Conservation (phyloP, 1,139 yeast species). For the Debaryomyces sp. region DNA sequence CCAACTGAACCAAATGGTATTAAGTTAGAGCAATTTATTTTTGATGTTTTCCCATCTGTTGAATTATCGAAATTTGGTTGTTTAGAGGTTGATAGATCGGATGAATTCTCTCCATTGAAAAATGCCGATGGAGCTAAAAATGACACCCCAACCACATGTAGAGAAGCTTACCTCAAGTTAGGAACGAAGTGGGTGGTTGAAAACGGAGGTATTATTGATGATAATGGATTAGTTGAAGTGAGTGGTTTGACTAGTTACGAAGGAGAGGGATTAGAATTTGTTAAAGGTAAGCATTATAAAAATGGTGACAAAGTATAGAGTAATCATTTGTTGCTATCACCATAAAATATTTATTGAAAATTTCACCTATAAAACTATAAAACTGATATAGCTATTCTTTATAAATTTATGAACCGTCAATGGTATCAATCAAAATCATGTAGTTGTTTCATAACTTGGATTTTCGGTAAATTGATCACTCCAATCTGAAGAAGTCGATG, state of each 20-base stretch:
- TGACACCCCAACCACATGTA: slow-evolving; percentile 87
- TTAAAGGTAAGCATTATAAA: slow-evolving; percentile 52
- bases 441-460: slow-evolving; percentile 7
- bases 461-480: slow-evolving; percentile 4
- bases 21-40: slow-evolving; percentile 94
- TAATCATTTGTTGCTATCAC: neutral
- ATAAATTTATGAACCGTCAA: neutral
- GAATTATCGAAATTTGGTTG: slow-evolving; percentile 80
- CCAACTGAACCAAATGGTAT: slow-evolving; percentile 86
- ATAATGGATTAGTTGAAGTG: slow-evolving; percentile 70
- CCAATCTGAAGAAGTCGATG: slow-evolving; percentile 5
- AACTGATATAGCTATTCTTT: neutral
- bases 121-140: slow-evolving; percentile 81
- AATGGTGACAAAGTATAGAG: slow-evolving; percentile 35
- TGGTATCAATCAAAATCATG: neutral
- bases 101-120: slow-evolving; percentile 93
- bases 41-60: slow-evolving; percentile 90
- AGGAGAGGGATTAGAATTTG: slow-evolving; percentile 79
- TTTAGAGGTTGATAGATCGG: slow-evolving; percentile 81
- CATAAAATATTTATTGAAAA: slow-evolving; percentile 3
- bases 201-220: slow-evolving; percentile 66
- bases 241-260: slow-evolving; percentile 72
- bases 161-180: slow-evolving; percentile 62
- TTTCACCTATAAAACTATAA: neutral
- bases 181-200: slow-evolving; percentile 75